Conservation (phyloP, 352 stramenopile species). For the Phytophthora ohioensis region DNA sequence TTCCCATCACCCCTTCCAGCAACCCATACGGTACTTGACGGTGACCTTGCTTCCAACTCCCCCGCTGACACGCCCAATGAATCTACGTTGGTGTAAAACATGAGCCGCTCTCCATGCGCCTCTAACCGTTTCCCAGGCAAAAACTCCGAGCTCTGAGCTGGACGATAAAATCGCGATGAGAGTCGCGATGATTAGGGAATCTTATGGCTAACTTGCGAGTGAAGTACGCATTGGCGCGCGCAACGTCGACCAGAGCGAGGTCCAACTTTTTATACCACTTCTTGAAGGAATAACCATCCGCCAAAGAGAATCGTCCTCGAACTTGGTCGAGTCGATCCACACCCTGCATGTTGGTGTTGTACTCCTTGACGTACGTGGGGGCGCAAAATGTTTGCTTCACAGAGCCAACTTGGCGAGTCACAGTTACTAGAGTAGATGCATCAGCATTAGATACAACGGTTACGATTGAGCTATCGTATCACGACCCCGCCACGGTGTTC, state of each 20-base stretch:
- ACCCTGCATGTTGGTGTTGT: constrained; percentile 48
- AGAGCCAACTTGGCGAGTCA: constrained; percentile 13
- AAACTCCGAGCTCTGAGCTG: constrained; percentile 12
- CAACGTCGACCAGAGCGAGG: constrained; percentile 31
- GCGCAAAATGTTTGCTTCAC: constrained; percentile 16
- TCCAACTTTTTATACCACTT: constrained; percentile 34
- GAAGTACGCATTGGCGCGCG: constrained; percentile 31
- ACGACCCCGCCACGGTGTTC: neutral
- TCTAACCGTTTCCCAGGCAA: constrained; percentile 19
- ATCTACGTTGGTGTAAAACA: constrained; percentile 5
- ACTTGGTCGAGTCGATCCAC: constrained; percentile 42
- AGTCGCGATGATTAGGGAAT: neutral
- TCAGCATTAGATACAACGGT: constrained; percentile 5
- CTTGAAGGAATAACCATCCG: constrained; percentile 41
- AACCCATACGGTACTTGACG: neutral
- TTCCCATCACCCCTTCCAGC: neutral
- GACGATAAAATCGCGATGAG: constrained; percentile 7
- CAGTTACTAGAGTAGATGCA: neutral
- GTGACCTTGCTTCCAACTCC: neutral
- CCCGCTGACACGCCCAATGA: neutral
- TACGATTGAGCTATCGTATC: constrained; percentile 14
- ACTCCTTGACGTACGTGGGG: constrained; percentile 36
- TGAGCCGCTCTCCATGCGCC: neutral
- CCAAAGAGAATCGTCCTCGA: constrained; percentile 35
- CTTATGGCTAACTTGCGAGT: constrained; percentile 8